Percentiles rank a stretch among this genome's conserved stretches.
phyloP scores from a whole-genome alignment of 2,329 filamentous ascomycete species.

The Chaetothyriales sp. region DNA sequence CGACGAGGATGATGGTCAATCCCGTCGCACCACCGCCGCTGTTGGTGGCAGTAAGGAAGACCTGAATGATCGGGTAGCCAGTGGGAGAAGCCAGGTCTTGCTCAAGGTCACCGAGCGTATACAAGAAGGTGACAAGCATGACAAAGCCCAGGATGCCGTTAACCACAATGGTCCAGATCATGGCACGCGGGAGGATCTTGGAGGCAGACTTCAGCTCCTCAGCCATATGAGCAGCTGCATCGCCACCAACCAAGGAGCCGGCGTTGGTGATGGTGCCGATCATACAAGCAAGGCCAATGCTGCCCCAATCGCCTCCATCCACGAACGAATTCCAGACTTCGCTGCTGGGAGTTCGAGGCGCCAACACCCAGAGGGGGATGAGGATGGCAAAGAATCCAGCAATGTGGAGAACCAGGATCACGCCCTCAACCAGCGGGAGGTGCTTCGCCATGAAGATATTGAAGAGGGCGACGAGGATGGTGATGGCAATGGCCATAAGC shows the following conservation, averaged over 20 bases:
- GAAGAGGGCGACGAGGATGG: constrained; percentile 24
- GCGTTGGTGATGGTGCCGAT: constrained; percentile 17
- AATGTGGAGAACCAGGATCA: constrained; percentile 29
- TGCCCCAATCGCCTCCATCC: constrained; percentile 26
- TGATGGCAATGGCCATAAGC: constrained; percentile 27
- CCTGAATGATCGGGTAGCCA: constrained; percentile 22
- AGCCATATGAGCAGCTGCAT: constrained; percentile 27
- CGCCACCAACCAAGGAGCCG: constrained; percentile 12
- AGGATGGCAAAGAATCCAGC: constrained; percentile 28
- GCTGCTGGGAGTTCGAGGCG: constrained; percentile 23
- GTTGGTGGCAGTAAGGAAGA: constrained; percentile 16
- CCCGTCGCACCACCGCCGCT: constrained; percentile 13
- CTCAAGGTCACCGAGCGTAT: constrained; percentile 24
- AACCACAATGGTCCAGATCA: constrained; percentile 23
- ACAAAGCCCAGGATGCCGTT: constrained; percentile 26
- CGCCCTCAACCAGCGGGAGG: constrained; percentile 25
- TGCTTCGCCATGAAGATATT: constrained; percentile 28
- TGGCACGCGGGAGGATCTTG: constrained; percentile 23
- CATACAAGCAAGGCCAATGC: constrained; percentile 2
- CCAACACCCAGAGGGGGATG: constrained; percentile 29
- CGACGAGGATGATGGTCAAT: constrained; percentile 22
- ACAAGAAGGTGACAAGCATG: constrained; percentile 27
- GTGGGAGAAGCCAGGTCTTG: constrained; percentile 18
- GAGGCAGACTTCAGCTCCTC: constrained; percentile 28
- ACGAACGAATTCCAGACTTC: constrained; percentile 27